Base-by-base conservation (phyloP, 176 grass and related monocot genomes). In the Oryza glaberrima region DNA sequence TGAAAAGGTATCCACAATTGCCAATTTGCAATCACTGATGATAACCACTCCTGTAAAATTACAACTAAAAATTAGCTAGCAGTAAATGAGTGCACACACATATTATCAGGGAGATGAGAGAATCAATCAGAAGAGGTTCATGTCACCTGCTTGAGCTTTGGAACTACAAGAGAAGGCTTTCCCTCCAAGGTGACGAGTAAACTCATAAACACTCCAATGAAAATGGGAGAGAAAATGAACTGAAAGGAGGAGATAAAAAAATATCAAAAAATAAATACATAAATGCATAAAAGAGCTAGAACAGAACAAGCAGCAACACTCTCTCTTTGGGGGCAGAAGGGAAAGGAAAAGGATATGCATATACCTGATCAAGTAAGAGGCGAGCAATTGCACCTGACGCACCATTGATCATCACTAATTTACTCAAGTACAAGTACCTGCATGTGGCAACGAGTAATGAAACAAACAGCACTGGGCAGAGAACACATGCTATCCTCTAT, bases 391-490 rank as follows among this genome's bases (percentile, higher is more conserved):
- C 93, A 89, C 96, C 93, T 73, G 88, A 73, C 41, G 91, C 91
- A 58, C 93, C 93, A 23, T 63, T 72, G 23, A 87, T 7, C 17
- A 73, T 86, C 56, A 98, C 93, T 65, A 98, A 66, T 84, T 90
- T 95, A 88, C 95, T 98, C 77, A 98, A 88, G 90, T 94, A 95
- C 81, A 95, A 84, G 80, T 98, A 98, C 91, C 93, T 98, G 84
- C 52, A 89, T 56, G 49, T 44, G 34, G 58, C 64, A 1, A 34
- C 22, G 43, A 82, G 60, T 38, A 22, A 70, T 65, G 56, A 77
- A 83, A 72, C 26, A 96, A 86, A 88, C 16, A 75, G 8, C 0
- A 76, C 19, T 44, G 84, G 34, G 46, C 7, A 22, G 56, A 22
- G 1, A 86, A 70, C 12, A 65, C 14, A 22, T 11, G 23, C 9